Evolutionary conservation across 768 basidiomycete species (phyloP).

Genomic region (Panus rudis): DNA sequence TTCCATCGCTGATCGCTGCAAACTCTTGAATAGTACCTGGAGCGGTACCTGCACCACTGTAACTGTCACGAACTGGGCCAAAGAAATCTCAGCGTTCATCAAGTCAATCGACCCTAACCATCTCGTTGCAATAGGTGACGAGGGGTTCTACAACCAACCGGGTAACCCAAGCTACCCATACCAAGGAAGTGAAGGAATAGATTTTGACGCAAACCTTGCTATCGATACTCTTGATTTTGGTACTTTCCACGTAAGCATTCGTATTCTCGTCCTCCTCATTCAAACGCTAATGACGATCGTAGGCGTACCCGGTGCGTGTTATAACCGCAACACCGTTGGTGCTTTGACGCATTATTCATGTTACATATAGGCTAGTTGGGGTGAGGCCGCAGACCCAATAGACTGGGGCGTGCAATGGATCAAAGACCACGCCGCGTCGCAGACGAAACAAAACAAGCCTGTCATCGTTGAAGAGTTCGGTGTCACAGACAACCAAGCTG

Average conservation of each 20-base stretch:
- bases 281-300: too few relatives aligned
- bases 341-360: too few relatives aligned
- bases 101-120: constrained; percentile 59
- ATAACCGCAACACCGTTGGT: too few relatives aligned
- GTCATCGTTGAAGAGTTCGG: constrained; percentile 65
- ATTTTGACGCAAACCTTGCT: constrained; percentile 53
- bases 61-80: constrained; percentile 50
- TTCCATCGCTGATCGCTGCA: too few relatives aligned
- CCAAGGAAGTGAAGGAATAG: constrained; percentile 53
- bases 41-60: constrained; percentile 41
- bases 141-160: constrained; percentile 56
- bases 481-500: constrained; percentile 39
- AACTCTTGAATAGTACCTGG: constrained; percentile 27
- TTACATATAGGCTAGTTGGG: constrained; percentile 29
- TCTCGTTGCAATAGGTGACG: constrained; percentile 56
- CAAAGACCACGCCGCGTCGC: constrained; percentile 47
- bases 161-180: constrained; percentile 45
- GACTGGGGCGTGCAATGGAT: constrained; percentile 59
- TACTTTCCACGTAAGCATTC: constrained; percentile 50
- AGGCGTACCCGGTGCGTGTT: constrained; percentile 32
- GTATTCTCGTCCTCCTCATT: background rate
- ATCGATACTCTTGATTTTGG: constrained; percentile 58
- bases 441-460: constrained; percentile 47
- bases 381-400: constrained; percentile 38
- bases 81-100: constrained; percentile 52